Conservation (phyloP, 176 grass and related monocot species). For the Eragrostis curvula region DNA sequence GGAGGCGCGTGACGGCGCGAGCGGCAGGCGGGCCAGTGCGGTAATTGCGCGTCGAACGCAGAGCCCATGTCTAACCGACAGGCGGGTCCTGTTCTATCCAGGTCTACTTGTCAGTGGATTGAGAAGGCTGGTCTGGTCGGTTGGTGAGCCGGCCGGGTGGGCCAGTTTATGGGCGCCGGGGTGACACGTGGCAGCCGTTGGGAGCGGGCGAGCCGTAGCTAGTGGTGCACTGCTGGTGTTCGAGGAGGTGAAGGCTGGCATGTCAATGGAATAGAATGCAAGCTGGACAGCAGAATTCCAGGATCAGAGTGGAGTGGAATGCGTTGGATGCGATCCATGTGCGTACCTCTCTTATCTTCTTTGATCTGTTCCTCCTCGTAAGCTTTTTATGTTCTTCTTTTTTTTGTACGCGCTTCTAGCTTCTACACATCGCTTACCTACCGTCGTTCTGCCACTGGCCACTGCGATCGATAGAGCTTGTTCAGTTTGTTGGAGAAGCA, state of each 20-base stretch:
- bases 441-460: not conserved
- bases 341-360: not conserved
- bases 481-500: not conserved
- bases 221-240: not conserved
- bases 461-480: not conserved
- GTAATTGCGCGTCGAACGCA: slow-evolving; percentile 21
- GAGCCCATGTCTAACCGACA: not conserved
- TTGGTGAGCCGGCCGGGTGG: slow-evolving; percentile 12
- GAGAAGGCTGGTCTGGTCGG: not conserved
- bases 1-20: slow-evolving; percentile 5
- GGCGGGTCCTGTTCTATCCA: not conserved
- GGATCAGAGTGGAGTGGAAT: slow-evolving; percentile 35
- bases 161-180: not conserved
- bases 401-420: not conserved
- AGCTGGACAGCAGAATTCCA: slow-evolving; percentile 38
- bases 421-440: slow-evolving; percentile 7
- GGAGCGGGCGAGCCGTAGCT: not conserved
- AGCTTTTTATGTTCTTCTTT: not conserved
- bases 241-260: not conserved
- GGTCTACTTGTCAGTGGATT: not conserved
- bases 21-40: slow-evolving; percentile 1
- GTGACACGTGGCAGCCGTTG: not conserved
- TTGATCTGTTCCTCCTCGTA: not conserved
- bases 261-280: slow-evolving; percentile 6
- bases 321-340: slow-evolving; percentile 21